A percentile compares a stretch with the other conserved stretches of the same genome.
phyloP scores from a whole-genome alignment of 1,284 basidiomycete species.

The Ceratobasidium theobromae region DNA sequence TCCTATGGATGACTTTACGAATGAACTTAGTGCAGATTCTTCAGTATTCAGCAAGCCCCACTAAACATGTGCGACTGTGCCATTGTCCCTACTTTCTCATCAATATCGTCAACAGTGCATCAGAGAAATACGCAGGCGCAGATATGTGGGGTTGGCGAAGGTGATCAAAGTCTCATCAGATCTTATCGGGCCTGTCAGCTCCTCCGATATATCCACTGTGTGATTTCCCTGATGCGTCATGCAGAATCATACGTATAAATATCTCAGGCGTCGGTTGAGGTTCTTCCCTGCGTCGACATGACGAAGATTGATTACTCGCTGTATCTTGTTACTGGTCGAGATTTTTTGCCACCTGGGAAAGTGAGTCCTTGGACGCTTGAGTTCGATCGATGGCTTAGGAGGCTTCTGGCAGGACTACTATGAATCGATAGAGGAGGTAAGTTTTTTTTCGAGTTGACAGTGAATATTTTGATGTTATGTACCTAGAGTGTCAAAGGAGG shows the following conservation, averaged over 20 bases:
- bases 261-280: not conserved
- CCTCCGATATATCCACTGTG: too few species aligned
- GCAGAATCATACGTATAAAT: not conserved
- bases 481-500: constrained; percentile 75
- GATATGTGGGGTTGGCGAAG: too few species aligned
- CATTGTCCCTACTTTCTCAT: too few species aligned
- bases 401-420: constrained; percentile 61
- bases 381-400: not conserved
- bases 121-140: too few species aligned
- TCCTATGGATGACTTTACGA: too few species aligned
- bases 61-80: too few species aligned
- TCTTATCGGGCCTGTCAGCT: too few species aligned
- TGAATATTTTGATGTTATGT: constrained; percentile 13
- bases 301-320: constrained; percentile 67
- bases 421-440: constrained; percentile 75
- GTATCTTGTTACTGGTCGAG: constrained; percentile 85
- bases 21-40: too few species aligned
- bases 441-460: not conserved
- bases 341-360: constrained; percentile 77
- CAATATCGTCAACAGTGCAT: too few species aligned
- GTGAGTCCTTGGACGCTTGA: constrained; percentile 45
- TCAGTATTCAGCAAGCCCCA: too few species aligned
- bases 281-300: not conserved
- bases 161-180: too few species aligned
- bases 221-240: too few species aligned